Base-by-base conservation (phyloP, 1,284 basidiomycete species). In the Apiotrichum veenhuisii region DNA sequence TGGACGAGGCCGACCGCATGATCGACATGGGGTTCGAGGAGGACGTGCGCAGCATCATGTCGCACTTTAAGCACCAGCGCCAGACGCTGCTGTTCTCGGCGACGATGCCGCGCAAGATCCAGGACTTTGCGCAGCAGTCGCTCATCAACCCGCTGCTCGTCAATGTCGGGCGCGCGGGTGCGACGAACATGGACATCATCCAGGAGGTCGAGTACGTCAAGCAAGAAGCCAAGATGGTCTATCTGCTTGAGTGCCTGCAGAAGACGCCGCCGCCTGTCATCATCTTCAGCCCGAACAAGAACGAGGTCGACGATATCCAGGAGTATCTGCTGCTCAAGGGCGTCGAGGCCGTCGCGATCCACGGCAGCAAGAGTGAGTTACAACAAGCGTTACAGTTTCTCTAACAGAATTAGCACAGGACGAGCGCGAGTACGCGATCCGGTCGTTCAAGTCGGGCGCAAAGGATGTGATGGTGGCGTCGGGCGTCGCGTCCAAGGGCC, bases 381-480 rank as follows among this genome's bases (percentile, higher is more conserved):
- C 37, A 7, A 1, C 3, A 2, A 7, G 15, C 9, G 23, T 18
- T 20, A 10, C 12, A 15, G 10, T 3, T n/a, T 22, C 53, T 60
- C 50, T 38, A 46, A 46, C n/a, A 2, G 38, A 2, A 14, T 1
- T 65, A 95, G 91, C 89, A 7, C 96, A 98, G 77, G 96, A 98
- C 78, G 96, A 98, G 77, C 88, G 96, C 23, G 95, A 98, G 76
- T 98, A 98, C 69, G 96, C 96, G 20, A 98, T 98, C 77, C 90
- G 89, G 66, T 87, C 92, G 0, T 99, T 98, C 83, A 98, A 98
- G 72, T 86, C 87, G 1, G 95, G 95, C 22, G 88, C 87, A 47
- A 98, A 98, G 73, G 96, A 98, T 73, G 95, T 98, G 53, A 98
- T 98, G 95, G 96, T 99, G 34, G 96, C 96, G 5, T 96, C 91